These are phyloP conservation scores for Puccinia hordei DNA, from an alignment of 1,284 basidiomycete genomes.

Conservation along the genomic window DNA sequence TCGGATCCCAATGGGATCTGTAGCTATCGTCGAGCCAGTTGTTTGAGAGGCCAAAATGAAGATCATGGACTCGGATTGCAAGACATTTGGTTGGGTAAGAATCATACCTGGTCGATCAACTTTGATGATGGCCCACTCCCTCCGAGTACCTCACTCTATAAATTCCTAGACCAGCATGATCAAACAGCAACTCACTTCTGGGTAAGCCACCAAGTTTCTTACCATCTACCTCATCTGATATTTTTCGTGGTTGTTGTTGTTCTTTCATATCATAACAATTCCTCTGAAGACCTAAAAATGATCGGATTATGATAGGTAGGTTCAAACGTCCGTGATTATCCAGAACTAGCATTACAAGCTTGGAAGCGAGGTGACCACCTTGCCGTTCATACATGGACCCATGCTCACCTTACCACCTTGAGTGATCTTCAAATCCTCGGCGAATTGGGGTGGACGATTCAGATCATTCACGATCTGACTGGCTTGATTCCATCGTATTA, in stretches of 20 bases:
- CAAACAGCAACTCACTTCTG: constrained; percentile 43
- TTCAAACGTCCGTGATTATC: constrained; percentile 36
- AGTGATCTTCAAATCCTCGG: constrained; percentile 71
- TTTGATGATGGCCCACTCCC: constrained; percentile 50
- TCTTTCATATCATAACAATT: too few species aligned
- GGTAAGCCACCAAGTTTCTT: constrained; percentile 1
- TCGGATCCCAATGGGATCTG: constrained; percentile 29
- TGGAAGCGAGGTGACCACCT: constrained; percentile 52
- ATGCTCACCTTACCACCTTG: constrained; percentile 73
- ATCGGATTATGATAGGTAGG: constrained; percentile 24
- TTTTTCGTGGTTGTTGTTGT: too few species aligned
- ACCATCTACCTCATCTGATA: too few species aligned
- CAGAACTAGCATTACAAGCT: constrained; percentile 44
- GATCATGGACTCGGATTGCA: constrained; percentile 28
- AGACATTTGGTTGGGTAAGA: constrained; percentile 34
- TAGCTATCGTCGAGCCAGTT: constrained; percentile 43
- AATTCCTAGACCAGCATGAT: constrained; percentile 18
- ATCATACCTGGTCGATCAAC: constrained; percentile 40
- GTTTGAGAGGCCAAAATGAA: constrained; percentile 17
- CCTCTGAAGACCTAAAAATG: too few species aligned
- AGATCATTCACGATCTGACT: constrained; percentile 77
- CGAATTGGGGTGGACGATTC: constrained; percentile 79
- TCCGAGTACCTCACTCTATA: constrained; percentile 9
- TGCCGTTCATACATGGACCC: constrained; percentile 66
- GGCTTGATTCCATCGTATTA: constrained; percentile 59